Percentiles rank a stretch among this genome's conserved stretches.
Evolutionary conservation across 768 basidiomycete species (phyloP).

Genomic region (Polyporus arcularius): DNA sequence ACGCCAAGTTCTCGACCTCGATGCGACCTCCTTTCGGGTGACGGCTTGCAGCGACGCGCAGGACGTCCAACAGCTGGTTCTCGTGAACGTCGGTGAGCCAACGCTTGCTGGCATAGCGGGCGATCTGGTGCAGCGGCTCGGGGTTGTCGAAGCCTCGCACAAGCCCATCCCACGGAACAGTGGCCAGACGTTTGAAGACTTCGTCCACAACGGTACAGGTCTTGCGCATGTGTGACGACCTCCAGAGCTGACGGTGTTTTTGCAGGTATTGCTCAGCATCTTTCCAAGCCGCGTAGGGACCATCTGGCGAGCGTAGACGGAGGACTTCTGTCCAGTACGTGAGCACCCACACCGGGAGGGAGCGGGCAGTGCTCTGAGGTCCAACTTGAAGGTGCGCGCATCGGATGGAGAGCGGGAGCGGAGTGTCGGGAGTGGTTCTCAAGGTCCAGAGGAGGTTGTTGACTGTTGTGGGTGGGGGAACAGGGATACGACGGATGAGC

Average conservation of each 20-base stretch:
- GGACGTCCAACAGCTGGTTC: background rate
- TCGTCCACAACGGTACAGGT: background rate
- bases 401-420: background rate
- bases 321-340: background rate
- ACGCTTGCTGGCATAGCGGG: background rate
- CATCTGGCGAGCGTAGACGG: background rate
- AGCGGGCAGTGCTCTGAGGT: background rate
- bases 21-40: background rate
- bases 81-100: background rate
- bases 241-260: background rate
- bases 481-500: too few species aligned
- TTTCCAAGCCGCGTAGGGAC: background rate
- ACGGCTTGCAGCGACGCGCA: background rate
- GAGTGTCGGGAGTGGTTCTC: background rate
- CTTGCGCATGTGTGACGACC: background rate
- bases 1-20: background rate
- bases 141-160: background rate
- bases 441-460: background rate
- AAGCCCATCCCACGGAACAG: background rate
- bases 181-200: background rate
- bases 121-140: background rate
- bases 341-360: background rate
- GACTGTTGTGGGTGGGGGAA: too few species aligned
- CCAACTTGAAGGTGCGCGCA: background rate
- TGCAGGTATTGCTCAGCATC: background rate